Percentiles rank a stretch among this genome's conserved stretches.
These are phyloP conservation scores for Aechmea fasciata DNA, from an alignment of 176 grass and related monocot genomes.

Conservation along the genomic window DNA sequence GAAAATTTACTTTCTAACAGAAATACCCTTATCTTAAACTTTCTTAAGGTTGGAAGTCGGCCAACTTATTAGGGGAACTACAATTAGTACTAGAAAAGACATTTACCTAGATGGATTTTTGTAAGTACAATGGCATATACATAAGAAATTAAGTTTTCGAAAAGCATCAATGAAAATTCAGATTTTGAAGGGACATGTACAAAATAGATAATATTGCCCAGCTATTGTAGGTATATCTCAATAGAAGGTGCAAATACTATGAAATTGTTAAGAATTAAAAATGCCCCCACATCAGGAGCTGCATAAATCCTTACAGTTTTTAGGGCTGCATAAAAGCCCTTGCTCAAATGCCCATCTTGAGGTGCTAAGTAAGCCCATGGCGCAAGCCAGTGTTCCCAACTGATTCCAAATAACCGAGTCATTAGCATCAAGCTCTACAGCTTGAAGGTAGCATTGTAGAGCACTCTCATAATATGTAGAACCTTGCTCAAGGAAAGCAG, in stretches of 20 bases:
- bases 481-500: slow-evolving; percentile 80
- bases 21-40: no score
- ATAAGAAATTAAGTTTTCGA: no score
- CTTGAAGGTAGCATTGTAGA: slow-evolving; percentile 87
- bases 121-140: no score
- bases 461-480: slow-evolving; percentile 62
- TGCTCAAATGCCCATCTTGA: slow-evolving; percentile 98
- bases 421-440: slow-evolving; percentile 81
- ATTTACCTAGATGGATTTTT: no score
- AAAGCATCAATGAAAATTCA: no score
- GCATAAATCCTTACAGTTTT: slow-evolving; percentile 59
- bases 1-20: no score
- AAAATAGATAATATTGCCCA: no score
- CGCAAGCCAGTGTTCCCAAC: slow-evolving; percentile 85
- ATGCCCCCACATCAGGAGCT: background rate
- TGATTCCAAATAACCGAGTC: slow-evolving; percentile 98
- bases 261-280: background rate
- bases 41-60: no score
- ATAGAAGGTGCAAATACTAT: slow-evolving; percentile 22
- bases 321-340: slow-evolving; percentile 87
- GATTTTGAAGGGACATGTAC: no score
- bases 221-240: slow-evolving; percentile 2
- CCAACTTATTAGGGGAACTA: no score
- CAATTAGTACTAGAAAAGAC: no score
- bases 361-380: slow-evolving; percentile 72